Evolutionary conservation across 139 green algal genomes (phyloP), one percentile per base, ranked within the genome.

Genomic region (Astrephomene gubernaculifera): DNA sequence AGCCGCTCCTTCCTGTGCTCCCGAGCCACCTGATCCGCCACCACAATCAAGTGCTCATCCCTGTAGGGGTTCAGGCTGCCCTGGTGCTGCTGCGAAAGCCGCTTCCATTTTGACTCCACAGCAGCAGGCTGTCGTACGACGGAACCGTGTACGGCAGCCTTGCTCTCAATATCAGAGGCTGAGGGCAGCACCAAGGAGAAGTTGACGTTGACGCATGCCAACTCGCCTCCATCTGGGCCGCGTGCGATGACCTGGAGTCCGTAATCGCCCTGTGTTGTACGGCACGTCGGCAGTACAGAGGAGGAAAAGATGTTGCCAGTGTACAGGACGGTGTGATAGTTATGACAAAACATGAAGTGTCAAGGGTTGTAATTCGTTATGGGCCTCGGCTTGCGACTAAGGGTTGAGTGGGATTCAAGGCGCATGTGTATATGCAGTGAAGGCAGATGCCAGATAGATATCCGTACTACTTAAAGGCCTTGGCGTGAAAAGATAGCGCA

Each of bases 141-240:
- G n/a, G n/a, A n/a, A n/a, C n/a, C n/a, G n/a, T n/a, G n/a, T n/a
- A n/a, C n/a, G n/a, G n/a, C n/a, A n/a, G n/a, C n/a, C n/a, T n/a
- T n/a, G n/a, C n/a, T n/a, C n/a, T n/a, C n/a, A n/a, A n/a, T 57
- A 17, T 57, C 17, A 17, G 14, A 25, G 61, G 36, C 54, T 10
- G 80, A 78, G 0, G 88, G 83, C 19, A 82, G n/a, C 45, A 90
- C 82, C 54, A 94, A 87, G 31, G 86, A 79, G 82, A 94, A 94
- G 39, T 87, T 64, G 29, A 94, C 90, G 33, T 84, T 72, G 29
- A 94, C 75, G 65, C 90, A 94, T 39, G 91, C 68, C 36, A 94
- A 81, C 84, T 92, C 90, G 17, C 36, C 25, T 9, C 65, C 39
- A n/a, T 83, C 68, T 1, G 65, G 31, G 17, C 70, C 81, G 12